Base-by-base conservation (phyloP, 2,329 filamentous ascomycete genomes). In the Endoconidiophora laricicola region DNA sequence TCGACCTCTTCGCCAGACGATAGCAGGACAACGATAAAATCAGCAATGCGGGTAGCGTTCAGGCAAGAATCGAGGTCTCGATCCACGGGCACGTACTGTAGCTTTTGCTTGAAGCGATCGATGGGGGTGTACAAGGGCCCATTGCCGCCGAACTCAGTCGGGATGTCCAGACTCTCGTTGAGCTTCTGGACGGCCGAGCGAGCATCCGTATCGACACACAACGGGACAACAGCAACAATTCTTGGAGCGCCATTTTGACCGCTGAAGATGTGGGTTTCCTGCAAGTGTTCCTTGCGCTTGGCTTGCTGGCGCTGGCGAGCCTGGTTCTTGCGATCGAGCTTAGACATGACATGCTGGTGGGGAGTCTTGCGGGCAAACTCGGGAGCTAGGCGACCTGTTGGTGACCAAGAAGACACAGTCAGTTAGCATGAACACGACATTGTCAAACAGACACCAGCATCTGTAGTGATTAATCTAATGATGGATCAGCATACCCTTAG, bases 311-410 rank as follows among this genome's bases (percentile, higher is more conserved):
- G 80, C 70, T 98, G 91, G 65, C 90, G 90, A 58, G 86, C 85
- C 69, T 94, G 86, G 65, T 98, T 96, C 59, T 86, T 81, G 54
- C 91, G 83, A 66, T 94, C 87, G 63, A 98, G 76, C 67, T 96
- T 98, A 53, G 87, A 94, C 85, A 95, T 90, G 67, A 95, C 78
- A 68, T 94, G 86, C 64, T 98, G 91, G 64, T 94, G 86, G 50
- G 86, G 86, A 14, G 90, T 94, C 65, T 86, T 93, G 60, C 90
- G 79, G 58, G 72, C 71, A 59, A 74, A 78, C 61, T 94, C 84
- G 59, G 77, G 69, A 50, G 72, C 81, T 46, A 90, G 74, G 65
- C 91, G 91, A 62, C 88, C 86, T 91, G 55, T 37, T 52, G 36
- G 20, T 16, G 29, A 37, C 14, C 26, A 47, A 20, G 45, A 24